Evolutionary conservation across 1,284 basidiomycete genomes (phyloP).

Genomic region (Porogramme epimiltina): DNA sequence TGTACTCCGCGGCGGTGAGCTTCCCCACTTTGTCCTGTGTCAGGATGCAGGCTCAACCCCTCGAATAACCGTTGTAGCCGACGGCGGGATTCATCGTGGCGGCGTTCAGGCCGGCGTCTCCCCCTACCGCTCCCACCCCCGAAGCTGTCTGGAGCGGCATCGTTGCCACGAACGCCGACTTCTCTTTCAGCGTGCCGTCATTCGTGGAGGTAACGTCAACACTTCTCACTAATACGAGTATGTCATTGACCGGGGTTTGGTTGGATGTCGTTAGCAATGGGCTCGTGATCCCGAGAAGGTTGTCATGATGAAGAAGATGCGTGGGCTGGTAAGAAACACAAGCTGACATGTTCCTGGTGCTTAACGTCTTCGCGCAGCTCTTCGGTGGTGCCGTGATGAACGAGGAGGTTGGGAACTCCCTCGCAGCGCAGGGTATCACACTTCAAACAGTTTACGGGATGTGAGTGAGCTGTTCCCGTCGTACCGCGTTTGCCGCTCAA

Average conservation of each 20-base stretch:
- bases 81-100: conserved; percentile 16
- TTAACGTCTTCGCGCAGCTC: background rate
- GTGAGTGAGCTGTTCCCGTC: conserved; percentile 1
- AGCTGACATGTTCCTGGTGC: too few species aligned
- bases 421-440: conserved; percentile 11
- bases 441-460: conserved; percentile 11
- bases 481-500: background rate
- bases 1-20: conserved; percentile 15
- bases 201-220: conserved; percentile 27
- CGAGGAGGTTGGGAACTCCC: background rate
- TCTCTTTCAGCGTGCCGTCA: conserved; percentile 26
- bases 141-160: conserved; percentile 22
- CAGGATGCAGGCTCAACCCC: background rate
- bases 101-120: conserved; percentile 16
- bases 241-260: too few species aligned
- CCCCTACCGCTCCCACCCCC: conserved; percentile 22
- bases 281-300: conserved; percentile 20
- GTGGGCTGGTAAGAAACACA: conserved; percentile 21
- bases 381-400: conserved; percentile 4
- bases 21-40: background rate
- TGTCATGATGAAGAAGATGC: conserved; percentile 18
- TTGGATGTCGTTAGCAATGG: conserved; percentile 23
- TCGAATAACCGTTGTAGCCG: conserved; percentile 4
- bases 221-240: too few species aligned
- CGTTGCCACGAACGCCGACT: conserved; percentile 14